Evolutionary conservation across 176 grass and related monocot species (phyloP).

Genomic region (Aegilops tauschii): DNA sequence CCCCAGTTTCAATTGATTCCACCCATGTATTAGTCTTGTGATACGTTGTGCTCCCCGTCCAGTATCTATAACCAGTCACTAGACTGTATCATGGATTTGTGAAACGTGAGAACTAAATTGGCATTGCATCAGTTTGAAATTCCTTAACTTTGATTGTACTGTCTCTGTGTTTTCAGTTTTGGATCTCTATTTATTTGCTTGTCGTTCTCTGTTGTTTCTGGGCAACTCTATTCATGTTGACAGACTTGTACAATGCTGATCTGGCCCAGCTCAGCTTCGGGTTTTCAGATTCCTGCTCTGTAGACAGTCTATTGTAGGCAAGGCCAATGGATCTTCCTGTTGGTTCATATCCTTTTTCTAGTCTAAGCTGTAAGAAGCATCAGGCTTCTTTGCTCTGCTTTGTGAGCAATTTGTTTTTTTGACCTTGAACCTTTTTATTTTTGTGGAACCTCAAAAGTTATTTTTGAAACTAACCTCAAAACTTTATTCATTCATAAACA

Average conservation of each 20-base stretch:
- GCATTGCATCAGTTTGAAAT: constrained; percentile 15
- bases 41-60: background rate
- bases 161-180: background rate
- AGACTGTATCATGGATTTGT: constrained; percentile 20
- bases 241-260: background rate
- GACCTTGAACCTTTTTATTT: no score
- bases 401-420: no score
- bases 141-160: background rate
- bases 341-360: no score
- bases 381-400: no score
- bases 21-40: constrained; percentile 12
- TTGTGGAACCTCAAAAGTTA: no score
- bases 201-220: background rate
- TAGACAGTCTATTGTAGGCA: no score
- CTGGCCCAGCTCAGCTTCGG: no score
- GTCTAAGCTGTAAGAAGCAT: no score
- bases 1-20: constrained; percentile 51
- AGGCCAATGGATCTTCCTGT: no score
- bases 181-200: background rate
- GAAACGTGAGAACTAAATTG: constrained; percentile 8
- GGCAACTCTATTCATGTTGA: background rate
- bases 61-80: background rate
- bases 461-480: no score
- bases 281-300: no score
- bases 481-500: no score